Base-by-base conservation (phyloP, 2,329 filamentous ascomycete genomes). In the Arthrinium phaeospermum region DNA sequence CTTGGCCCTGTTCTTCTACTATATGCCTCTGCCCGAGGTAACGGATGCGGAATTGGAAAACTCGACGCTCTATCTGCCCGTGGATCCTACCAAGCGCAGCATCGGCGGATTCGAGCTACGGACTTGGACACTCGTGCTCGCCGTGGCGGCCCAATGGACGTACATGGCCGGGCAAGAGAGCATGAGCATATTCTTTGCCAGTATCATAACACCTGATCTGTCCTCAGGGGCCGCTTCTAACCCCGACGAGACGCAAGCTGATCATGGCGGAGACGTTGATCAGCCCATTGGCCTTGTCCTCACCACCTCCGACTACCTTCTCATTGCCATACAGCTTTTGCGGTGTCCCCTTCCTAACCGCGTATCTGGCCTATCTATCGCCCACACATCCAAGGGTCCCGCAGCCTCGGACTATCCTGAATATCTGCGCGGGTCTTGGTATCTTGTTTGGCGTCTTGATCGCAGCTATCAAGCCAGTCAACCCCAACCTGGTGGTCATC, bases 161-260 rank as follows among this genome's bases (percentile, higher is more conserved):
- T 97, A 97, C 78, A 91, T 93, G 1, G 93, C 92, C 10, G 90
- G 91, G 0, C 94, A 97, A 77, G 91, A 91, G 77, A 86, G 85
- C 78, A 87, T 90, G 82, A 89, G 86, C 75, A 87, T 91, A 76
- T 92, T 87, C 80, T 91, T 92, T 78, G 81, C 86, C 22, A 79
- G 81, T n/a, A 81, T 91, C 14, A 77, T 91, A 69, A 79, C 67
- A 37, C 57, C 57, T n/a, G 57, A 64, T 41, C 34, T 34, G 34
- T 19, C 83, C 8, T 83, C 84, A 0, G 80, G 49, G 69, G 76
- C 67, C 14, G 76, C 74, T 16, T 76, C 76, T 14, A 71, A 75
- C 8, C 78, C 77, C 5, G 73, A 76, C 4, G 75, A 77, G 13
- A 74, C 49, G 80, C 83, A 67, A 84, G 88, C 78, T 84, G 85